A percentile compares a stretch with the other conserved stretches of the same genome.
Conservation (phyloP, 1,284 basidiomycete species). For the Termitomyces sp. region DNA sequence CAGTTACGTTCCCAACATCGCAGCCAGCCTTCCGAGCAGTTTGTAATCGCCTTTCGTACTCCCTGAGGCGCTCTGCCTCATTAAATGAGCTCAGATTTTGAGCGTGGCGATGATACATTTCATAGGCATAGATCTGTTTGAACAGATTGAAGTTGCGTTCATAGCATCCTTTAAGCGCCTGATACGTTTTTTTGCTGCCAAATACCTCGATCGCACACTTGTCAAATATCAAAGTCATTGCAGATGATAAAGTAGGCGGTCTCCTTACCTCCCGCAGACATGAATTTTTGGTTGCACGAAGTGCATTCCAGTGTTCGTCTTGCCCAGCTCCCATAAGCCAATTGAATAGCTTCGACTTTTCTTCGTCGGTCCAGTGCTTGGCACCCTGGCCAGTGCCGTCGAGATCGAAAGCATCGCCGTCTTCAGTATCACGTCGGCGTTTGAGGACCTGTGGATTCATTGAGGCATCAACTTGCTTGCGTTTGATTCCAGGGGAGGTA, state of each 20-base stretch:
- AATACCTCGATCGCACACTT: conserved; percentile 68
- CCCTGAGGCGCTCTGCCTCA: conserved; percentile 57
- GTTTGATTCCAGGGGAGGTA: conserved; percentile 41
- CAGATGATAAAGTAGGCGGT: background rate
- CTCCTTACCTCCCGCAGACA: conserved; percentile 64
- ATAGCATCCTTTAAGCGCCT: conserved; percentile 74
- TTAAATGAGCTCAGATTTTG: conserved; percentile 33
- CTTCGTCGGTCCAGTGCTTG: conserved; percentile 77
- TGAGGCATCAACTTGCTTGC: conserved; percentile 45
- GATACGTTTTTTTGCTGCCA: conserved; percentile 68
- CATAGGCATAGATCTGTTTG: conserved; percentile 71
- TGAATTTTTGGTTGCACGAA: conserved; percentile 71
- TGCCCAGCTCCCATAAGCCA: conserved; percentile 68
- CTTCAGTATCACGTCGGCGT: conserved; percentile 45
- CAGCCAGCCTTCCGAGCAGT: conserved; percentile 55
- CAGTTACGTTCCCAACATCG: conserved; percentile 65
- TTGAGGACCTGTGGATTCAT: conserved; percentile 38
- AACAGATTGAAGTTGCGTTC: conserved; percentile 76
- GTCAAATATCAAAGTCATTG: background rate
- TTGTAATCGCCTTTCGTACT: conserved; percentile 61
- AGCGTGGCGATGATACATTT: conserved; percentile 45
- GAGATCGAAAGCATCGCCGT: conserved; percentile 43
- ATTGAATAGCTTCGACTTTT: conserved; percentile 65
- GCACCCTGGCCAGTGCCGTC: conserved; percentile 53
- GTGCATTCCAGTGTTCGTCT: conserved; percentile 69